phyloP scores from a whole-genome alignment of 352 stramenopile species.

The Phytophthora uliginosa region DNA sequence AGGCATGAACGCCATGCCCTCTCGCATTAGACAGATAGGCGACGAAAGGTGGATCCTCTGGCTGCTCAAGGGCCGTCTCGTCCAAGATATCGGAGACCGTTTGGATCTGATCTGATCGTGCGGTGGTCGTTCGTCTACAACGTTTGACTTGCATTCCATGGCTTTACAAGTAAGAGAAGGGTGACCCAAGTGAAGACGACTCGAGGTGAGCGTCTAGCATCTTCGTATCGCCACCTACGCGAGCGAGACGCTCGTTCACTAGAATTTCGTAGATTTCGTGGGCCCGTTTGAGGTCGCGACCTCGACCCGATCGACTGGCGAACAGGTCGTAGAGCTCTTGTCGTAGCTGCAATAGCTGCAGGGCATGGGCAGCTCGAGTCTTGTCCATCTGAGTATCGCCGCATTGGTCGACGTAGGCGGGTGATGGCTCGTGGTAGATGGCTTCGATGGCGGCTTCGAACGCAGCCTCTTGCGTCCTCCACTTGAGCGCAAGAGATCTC shows the following conservation, averaged over 20 bases:
- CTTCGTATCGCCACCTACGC: conserved; percentile 23
- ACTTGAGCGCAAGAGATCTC: conserved; percentile 60
- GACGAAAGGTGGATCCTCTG: conserved; percentile 7
- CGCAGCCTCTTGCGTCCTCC: conserved; percentile 53
- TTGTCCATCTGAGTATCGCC: conserved; percentile 1
- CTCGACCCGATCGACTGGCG: conserved; percentile 33
- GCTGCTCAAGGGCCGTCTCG: conserved; percentile 1
- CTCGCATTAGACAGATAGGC: conserved; percentile 5
- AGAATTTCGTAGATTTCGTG: conserved; percentile 46
- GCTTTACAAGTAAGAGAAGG: not conserved
- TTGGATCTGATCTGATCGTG: not conserved
- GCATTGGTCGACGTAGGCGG: not conserved
- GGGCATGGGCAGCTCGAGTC: conserved; percentile 32
- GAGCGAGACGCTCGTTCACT: conserved; percentile 38
- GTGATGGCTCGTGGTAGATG: conserved; percentile 40
- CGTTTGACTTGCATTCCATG: not conserved
- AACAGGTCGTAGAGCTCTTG: conserved; percentile 71
- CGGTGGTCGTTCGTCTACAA: not conserved
- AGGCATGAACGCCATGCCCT: conserved; percentile 7
- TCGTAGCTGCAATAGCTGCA: conserved; percentile 57
- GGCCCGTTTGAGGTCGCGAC: conserved; percentile 43
- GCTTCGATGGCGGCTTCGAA: conserved; percentile 66
- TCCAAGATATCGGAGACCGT: conserved; percentile 19
- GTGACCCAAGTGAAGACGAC: too few relatives aligned
- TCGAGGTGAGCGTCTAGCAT: conserved; percentile 19